phyloP scores from a whole-genome alignment of 169 alveolate species.

The Blepharisma undulans region DNA sequence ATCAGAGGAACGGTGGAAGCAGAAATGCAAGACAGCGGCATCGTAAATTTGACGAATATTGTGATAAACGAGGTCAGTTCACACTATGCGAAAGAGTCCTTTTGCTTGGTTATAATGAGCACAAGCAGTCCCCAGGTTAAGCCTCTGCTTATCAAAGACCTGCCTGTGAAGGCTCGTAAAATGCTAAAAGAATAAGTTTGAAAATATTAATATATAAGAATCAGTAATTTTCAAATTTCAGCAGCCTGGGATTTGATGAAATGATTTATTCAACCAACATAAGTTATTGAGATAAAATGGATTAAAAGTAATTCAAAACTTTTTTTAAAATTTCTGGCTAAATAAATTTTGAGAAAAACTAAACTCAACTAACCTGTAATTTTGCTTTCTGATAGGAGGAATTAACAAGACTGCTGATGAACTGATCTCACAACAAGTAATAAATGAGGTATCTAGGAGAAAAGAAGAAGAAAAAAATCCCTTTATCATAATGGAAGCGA shows the following conservation, averaged over 20 bases:
- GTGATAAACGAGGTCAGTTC: constrained; percentile 34
- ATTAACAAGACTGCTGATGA: no score
- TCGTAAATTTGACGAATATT: background rate
- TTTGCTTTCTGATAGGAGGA: background rate
- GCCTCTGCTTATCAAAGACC: background rate
- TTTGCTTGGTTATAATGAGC: background rate
- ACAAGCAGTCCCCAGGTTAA: background rate
- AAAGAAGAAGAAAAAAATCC: no score
- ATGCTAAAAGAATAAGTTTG: background rate
- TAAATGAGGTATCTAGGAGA: no score
- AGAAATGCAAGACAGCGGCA: background rate
- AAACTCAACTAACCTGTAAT: no score
- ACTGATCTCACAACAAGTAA: no score
- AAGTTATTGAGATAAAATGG: background rate
- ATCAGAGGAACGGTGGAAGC: constrained; percentile 27
- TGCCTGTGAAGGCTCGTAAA: constrained; percentile 22
- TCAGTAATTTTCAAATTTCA: no score
- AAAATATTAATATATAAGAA: no score
- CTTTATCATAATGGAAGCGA: no score
- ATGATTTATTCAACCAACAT: no score
- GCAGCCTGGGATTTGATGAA: no score
- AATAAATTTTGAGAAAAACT: background rate
- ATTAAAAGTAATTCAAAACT: no score
- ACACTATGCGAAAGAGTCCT: constrained; percentile 4
- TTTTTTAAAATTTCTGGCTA: background rate